phyloP scores from a whole-genome alignment of 441 rosid species.

The Adansonia madagascariensis region DNA sequence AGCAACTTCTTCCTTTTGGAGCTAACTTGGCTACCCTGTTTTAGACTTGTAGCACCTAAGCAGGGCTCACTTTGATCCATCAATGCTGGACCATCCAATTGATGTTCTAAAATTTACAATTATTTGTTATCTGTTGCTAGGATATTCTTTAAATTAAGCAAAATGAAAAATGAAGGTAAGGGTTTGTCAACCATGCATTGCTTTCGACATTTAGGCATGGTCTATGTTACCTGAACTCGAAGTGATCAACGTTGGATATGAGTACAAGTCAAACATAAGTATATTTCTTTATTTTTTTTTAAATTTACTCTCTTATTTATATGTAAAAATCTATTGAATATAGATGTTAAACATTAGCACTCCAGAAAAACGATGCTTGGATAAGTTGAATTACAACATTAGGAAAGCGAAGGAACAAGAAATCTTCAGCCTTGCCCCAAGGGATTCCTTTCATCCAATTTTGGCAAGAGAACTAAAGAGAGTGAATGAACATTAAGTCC shows the following conservation, averaged over 20 bases:
- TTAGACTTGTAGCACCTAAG: not conserved
- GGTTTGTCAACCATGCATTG: not conserved
- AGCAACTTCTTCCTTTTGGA: conserved; percentile 57
- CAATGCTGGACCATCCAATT: conserved; percentile 28
- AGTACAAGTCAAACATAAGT: too few species aligned
- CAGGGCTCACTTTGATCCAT: conserved; percentile 18
- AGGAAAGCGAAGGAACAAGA: not conserved
- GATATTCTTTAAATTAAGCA: not conserved
- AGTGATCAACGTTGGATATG: too few species aligned
- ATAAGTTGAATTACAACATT: not conserved
- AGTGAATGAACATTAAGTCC: not conserved
- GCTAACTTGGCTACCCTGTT: conserved; percentile 17
- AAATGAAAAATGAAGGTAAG: not conserved
- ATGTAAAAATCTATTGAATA: too few species aligned
- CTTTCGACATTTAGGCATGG: not conserved
- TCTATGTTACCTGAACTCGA: not conserved
- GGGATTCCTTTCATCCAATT: not conserved
- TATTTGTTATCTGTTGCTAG: too few species aligned
- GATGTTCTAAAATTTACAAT: conserved; percentile 30
- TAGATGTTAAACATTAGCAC: too few species aligned
- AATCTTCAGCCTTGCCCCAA: not conserved
- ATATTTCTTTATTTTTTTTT: too few species aligned
- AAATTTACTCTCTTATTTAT: too few species aligned
- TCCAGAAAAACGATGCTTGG: too few species aligned
- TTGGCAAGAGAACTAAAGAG: not conserved